Conservation (phyloP, 2,329 filamentous ascomycete species). For the Trichophyton schoenleinii region DNA sequence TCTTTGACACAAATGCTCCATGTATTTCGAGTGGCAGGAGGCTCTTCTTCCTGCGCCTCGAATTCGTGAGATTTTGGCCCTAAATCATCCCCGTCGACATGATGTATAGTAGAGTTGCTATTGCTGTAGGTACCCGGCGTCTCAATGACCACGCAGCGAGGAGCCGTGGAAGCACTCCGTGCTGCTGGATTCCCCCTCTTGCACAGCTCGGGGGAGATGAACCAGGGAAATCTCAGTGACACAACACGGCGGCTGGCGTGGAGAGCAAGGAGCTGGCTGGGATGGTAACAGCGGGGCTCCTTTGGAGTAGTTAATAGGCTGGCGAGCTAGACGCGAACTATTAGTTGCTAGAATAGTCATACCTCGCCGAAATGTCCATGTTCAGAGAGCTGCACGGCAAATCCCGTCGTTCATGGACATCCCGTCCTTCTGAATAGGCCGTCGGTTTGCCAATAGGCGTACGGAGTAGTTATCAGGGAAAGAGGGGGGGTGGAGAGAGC, state of each 20-base stretch:
- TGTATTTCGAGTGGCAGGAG: neutral
- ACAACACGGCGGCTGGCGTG: conserved; percentile 4
- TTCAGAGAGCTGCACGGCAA: neutral
- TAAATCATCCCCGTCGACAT: conserved; percentile 3
- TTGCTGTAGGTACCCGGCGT: conserved; percentile 11
- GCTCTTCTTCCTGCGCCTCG: neutral
- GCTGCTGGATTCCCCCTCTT: neutral
- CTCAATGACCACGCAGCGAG: conserved; percentile 1
- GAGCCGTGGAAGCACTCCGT: neutral
- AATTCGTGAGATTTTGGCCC: neutral
- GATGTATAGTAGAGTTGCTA: conserved; percentile 5
- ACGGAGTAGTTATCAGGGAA: neutral
- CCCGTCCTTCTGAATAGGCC: neutral
- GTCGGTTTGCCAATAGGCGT: neutral
- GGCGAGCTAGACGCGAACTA: neutral
- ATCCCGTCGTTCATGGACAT: neutral
- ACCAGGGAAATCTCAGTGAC: conserved; percentile 3
- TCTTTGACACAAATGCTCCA: neutral
- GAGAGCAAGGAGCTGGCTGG: neutral
- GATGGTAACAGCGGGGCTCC: neutral
- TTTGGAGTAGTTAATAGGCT: neutral
- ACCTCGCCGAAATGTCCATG: neutral
- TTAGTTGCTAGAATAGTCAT: neutral
- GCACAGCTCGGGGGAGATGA: neutral
- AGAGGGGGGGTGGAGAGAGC: neutral